A percentile compares a stretch with the other conserved stretches of the same genome.
Evolutionary conservation across 179 eudicot genomes (phyloP).

Genomic region (Silene vulgaris): DNA sequence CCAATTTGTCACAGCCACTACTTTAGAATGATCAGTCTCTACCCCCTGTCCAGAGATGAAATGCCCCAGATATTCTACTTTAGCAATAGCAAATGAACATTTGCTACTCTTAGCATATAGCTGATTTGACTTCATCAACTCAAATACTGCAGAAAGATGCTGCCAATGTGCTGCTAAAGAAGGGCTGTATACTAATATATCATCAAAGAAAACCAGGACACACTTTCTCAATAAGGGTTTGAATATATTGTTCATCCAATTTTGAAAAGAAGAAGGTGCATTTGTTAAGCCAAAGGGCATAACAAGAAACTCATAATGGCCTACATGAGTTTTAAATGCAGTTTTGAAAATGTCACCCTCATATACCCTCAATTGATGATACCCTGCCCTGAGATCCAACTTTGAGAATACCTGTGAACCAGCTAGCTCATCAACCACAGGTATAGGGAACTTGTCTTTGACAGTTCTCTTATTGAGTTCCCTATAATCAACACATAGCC

Average conservation of each 20-base stretch:
- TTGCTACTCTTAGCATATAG: too few species aligned
- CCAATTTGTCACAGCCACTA: too few species aligned
- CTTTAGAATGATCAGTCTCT: not conserved
- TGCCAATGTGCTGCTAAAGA: not conserved
- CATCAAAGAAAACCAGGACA: too few species aligned
- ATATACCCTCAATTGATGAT: not conserved
- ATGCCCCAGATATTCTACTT: not conserved
- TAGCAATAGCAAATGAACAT: not conserved
- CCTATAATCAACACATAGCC: not conserved
- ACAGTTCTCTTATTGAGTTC: not conserved
- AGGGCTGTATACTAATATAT: not conserved
- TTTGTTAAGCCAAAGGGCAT: slow-evolving; percentile 2
- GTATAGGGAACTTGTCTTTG: not conserved
- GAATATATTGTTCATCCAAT: not conserved
- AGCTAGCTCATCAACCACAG: slow-evolving; percentile 4
- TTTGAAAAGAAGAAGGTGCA: not conserved
- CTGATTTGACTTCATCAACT: not conserved
- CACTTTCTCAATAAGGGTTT: too few species aligned
- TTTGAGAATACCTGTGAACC: not conserved
- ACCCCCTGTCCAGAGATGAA: not conserved
- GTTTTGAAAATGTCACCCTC: not conserved
- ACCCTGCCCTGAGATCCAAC: not conserved
- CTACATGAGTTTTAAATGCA: not conserved
- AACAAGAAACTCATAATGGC: not conserved
- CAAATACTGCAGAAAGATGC: not conserved